These are phyloP conservation scores for Elaeis guineensis DNA, from an alignment of 176 grass and related monocot species.

Conservation along the genomic window DNA sequence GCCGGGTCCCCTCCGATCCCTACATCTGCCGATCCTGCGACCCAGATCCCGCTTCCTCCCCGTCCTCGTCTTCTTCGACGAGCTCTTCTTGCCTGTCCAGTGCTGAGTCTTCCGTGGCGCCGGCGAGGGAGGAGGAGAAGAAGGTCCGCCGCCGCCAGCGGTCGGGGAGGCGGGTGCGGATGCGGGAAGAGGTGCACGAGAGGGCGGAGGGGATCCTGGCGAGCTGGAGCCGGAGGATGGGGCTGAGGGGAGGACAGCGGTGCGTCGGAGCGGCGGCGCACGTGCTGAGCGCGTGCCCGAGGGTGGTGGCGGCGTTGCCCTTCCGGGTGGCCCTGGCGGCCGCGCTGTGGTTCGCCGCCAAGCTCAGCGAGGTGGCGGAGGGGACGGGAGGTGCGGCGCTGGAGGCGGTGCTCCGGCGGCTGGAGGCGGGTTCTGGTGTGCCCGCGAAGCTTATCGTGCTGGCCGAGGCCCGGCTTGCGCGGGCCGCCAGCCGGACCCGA, in stretches of 20 bases:
- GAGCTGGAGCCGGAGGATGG: slow-evolving; percentile 23
- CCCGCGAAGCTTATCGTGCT: slow-evolving; percentile 9
- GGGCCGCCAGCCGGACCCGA: neutral
- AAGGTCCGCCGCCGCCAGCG: too few species aligned
- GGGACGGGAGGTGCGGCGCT: neutral
- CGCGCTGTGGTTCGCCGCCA: slow-evolving; percentile 26
- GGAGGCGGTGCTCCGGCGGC: neutral
- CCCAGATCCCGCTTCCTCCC: neutral
- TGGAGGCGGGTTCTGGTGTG: slow-evolving; percentile 15
- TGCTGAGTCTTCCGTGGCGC: too few species aligned
- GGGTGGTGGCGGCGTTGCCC: neutral
- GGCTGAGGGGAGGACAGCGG: neutral
- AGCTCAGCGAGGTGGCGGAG: slow-evolving; percentile 10
- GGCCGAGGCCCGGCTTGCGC: slow-evolving; percentile 4
- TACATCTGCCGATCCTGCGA: slow-evolving; percentile 2
- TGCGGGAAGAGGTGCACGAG: neutral
- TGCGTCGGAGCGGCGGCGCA: slow-evolving; percentile 5
- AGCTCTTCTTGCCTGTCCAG: slow-evolving; percentile 17
- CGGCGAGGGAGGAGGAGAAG: too few species aligned
- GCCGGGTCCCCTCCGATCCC: neutral
- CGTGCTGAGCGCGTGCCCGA: slow-evolving; percentile 2
- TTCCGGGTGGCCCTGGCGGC: slow-evolving; percentile 33
- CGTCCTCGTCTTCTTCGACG: too few species aligned
- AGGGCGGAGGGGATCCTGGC: slow-evolving; percentile 29
- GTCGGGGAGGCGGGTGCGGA: too few species aligned